These are phyloP conservation scores for Aspergillus sclerotialis DNA, from an alignment of 2,329 filamentous ascomycete species.

Conservation along the genomic window DNA sequence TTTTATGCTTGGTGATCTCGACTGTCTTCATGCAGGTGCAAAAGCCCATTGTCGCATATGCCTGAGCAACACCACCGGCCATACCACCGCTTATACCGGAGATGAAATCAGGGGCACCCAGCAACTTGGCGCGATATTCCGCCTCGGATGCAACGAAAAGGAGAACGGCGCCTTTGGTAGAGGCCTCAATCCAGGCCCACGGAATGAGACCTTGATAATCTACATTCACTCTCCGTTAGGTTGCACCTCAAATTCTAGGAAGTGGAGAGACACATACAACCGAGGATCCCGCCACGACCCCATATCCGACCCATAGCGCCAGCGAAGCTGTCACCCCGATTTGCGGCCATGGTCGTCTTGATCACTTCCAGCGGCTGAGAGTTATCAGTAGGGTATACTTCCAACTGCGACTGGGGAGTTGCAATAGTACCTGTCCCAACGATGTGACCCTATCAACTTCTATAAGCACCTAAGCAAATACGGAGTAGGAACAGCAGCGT, in stretches of 20 bases:
- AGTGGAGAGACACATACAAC: constrained; percentile 60
- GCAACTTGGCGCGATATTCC: constrained; percentile 82
- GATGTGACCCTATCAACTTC: constrained; percentile 51
- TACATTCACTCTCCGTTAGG: constrained; percentile 32
- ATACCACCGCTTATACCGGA: constrained; percentile 88
- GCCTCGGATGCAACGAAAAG: constrained; percentile 98
- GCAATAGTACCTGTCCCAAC: constrained; percentile 53
- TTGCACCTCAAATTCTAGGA: constrained; percentile 8
- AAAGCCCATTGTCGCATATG: constrained; percentile 99
- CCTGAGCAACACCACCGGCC: constrained; percentile 89
- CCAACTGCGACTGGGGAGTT: constrained; percentile 2
- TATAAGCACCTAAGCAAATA: constrained; percentile 8
- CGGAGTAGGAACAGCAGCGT: background rate
- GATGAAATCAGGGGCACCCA: constrained; percentile 79
- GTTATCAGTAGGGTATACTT: constrained; percentile 42
- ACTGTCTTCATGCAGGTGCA: constrained; percentile 99
- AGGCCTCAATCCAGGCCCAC: constrained; percentile 99
- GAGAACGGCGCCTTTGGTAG: constrained; percentile 97
- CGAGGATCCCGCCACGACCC: constrained; percentile 84
- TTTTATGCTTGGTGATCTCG: constrained; percentile 98
- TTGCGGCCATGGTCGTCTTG: constrained; percentile 99
- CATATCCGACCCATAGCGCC: constrained; percentile 81
- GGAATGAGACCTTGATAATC: constrained; percentile 99
- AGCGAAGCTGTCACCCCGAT: constrained; percentile 80
- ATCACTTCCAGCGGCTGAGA: constrained; percentile 88